phyloP scores from a whole-genome alignment of 768 basidiomycete species.

The Tylopilus sp. region DNA sequence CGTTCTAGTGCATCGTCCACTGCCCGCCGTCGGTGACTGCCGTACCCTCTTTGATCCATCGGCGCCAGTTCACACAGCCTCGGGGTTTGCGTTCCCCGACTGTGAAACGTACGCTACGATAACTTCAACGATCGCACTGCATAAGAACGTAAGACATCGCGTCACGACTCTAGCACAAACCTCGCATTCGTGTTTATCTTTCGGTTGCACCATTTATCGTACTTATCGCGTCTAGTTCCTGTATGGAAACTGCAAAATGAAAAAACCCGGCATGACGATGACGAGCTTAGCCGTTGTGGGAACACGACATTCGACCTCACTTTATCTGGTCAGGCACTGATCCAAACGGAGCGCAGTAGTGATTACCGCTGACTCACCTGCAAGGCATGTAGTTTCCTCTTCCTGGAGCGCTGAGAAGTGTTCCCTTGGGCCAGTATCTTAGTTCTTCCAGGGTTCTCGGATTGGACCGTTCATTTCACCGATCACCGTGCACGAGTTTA shows the following conservation, averaged over 20 bases:
- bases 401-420: slow-evolving; percentile 12
- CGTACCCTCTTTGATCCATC: slow-evolving; percentile 5
- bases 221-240: slow-evolving; percentile 15
- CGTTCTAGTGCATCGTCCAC: slow-evolving; percentile 19
- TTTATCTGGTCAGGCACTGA: slow-evolving; percentile 31
- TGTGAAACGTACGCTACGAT: slow-evolving; percentile 2
- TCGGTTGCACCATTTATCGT: slow-evolving; percentile 9
- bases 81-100: slow-evolving; percentile 17
- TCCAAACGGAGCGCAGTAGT: slow-evolving; percentile 18
- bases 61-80: slow-evolving; percentile 10
- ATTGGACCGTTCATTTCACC: slow-evolving; percentile 22
- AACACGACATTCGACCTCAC: slow-evolving; percentile 19
- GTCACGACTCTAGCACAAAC: slow-evolving; percentile 1
- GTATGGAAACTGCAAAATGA: slow-evolving; percentile 23
- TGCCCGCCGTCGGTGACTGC: slow-evolving; percentile 29
- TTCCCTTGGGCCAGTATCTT: slow-evolving; percentile 7
- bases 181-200: slow-evolving; percentile 4
- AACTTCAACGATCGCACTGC: not conserved
- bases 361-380: slow-evolving; percentile 24
- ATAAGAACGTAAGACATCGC: not conserved
- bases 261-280: slow-evolving; percentile 16
- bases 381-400: slow-evolving; percentile 24
- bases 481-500: slow-evolving; percentile 17
- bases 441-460: slow-evolving; percentile 27
- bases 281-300: slow-evolving; percentile 13